A percentile compares a stretch with the other conserved stretches of the same genome.
phyloP scores from a whole-genome alignment of 2,329 filamentous ascomycete species.

The Pseudomassariella vexata region DNA sequence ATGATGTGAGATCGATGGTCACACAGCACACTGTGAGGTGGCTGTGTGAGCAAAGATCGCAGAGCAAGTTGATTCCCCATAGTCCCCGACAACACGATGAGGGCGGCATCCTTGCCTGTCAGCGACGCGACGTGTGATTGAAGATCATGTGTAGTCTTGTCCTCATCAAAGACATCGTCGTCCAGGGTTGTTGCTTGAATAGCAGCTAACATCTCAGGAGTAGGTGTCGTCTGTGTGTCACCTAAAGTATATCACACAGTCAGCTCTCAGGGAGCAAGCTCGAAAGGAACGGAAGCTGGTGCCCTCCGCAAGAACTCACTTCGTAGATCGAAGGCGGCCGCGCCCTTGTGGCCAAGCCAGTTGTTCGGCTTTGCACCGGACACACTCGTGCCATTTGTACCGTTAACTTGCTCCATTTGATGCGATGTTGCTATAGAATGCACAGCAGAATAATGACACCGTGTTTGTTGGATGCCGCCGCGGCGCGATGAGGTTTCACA shows the following conservation, averaged over 20 bases:
- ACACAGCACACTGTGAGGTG: constrained; percentile 65
- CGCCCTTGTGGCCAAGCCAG: constrained; percentile 23
- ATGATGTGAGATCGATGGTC: constrained; percentile 66
- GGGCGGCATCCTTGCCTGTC: constrained; percentile 58
- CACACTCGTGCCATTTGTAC: constrained; percentile 1
- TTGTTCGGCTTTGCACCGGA: constrained; percentile 10
- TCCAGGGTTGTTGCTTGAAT: constrained; percentile 63
- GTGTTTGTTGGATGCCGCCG: no score
- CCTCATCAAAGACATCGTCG: constrained; percentile 73
- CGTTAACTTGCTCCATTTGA: constrained; percentile 4
- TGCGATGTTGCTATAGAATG: no score
- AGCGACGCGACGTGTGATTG: constrained; percentile 61
- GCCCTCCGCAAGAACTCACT: no score
- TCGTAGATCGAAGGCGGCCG: constrained; percentile 24
- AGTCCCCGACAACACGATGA: constrained; percentile 72
- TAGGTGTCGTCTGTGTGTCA: constrained; percentile 66
- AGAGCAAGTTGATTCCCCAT: constrained; percentile 79
- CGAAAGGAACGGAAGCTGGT: no score
- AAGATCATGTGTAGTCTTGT: constrained; percentile 61
- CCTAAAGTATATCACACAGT: no score
- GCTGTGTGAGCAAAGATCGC: constrained; percentile 62
- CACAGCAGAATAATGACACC: no score
- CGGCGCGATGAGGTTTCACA: no score
- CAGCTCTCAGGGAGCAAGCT: no score
- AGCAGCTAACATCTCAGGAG: constrained; percentile 63